Evolutionary conservation across 495 filamentous ascomycete genomes (phyloP).

Genomic region (Daldinia childiae): DNA sequence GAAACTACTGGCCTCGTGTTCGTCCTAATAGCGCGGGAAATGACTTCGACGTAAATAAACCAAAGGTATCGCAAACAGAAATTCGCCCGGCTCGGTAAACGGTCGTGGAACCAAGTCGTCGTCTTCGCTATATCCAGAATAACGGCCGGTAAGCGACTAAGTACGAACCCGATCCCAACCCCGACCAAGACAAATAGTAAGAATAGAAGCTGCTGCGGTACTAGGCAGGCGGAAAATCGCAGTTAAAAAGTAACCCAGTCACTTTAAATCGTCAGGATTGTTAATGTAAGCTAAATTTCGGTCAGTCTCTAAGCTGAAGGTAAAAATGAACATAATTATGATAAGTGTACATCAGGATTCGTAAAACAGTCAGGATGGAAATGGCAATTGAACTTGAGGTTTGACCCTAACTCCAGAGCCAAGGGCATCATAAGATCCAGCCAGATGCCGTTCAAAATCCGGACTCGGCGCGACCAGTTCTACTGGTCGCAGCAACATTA

Average conservation of each 20-base stretch:
- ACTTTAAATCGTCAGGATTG: conserved; percentile 26
- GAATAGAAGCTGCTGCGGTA: conserved; percentile 30
- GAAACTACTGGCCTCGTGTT: conserved; percentile 32
- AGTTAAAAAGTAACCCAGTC: conserved; percentile 36
- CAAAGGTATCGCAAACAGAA: conserved; percentile 43
- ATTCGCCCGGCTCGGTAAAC: conserved; percentile 38
- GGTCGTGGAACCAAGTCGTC: conserved; percentile 49
- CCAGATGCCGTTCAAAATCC: conserved; percentile 34
- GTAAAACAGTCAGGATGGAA: conserved; percentile 30
- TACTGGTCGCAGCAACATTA: conserved; percentile 33
- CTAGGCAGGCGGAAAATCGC: conserved; percentile 16
- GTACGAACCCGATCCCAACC: conserved; percentile 38
- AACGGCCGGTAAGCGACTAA: conserved; percentile 39
- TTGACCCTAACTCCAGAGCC: conserved; percentile 14
- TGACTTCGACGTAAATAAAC: conserved; percentile 40
- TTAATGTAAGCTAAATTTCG: conserved; percentile 17
- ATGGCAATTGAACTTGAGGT: conserved; percentile 34
- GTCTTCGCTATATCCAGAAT: conserved; percentile 49
- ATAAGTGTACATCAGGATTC: conserved; percentile 15
- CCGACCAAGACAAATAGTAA: conserved; percentile 38
- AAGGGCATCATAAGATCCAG: conserved; percentile 44
- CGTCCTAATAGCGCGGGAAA: conserved; percentile 24
- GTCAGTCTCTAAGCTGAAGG: conserved; percentile 22
- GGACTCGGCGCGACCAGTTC: conserved; percentile 37
- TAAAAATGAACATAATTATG: conserved; percentile 36